Percentiles rank a stretch among this genome's conserved stretches.
These are phyloP conservation scores for Neoboletus magnificus DNA, from an alignment of 768 basidiomycete genomes.

Conservation along the genomic window DNA sequence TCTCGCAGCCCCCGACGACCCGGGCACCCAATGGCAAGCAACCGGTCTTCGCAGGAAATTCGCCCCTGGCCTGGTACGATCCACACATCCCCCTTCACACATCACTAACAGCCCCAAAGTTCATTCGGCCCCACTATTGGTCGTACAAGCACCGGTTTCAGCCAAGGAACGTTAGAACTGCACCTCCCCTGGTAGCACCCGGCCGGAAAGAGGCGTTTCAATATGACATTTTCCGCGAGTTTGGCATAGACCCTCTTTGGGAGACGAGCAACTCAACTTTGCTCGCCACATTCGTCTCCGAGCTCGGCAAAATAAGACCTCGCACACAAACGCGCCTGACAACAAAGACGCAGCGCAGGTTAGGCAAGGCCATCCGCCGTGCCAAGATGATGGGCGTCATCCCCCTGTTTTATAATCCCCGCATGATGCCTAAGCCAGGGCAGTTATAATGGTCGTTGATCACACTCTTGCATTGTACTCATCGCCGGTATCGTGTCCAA, in stretches of 20 bases:
- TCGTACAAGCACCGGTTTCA: constrained; percentile 37
- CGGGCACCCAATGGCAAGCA: constrained; percentile 18
- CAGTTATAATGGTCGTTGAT: constrained; percentile 2
- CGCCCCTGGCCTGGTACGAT: constrained; percentile 19
- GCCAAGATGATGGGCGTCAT: constrained; percentile 91
- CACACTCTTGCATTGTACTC: neutral
- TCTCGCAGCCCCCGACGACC: constrained; percentile 4
- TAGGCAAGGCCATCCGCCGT: constrained; percentile 83
- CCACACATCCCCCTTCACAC: neutral
- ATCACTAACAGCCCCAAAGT: constrained; percentile 29
- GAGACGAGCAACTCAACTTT: constrained; percentile 61
- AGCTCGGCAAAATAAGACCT: constrained; percentile 79
- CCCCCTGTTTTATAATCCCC: constrained; percentile 42
- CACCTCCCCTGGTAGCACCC: constrained; percentile 52
- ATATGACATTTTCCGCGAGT: constrained; percentile 67
- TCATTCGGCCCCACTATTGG: constrained; percentile 46
- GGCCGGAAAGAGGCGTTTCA: constrained; percentile 48
- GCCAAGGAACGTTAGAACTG: constrained; percentile 16
- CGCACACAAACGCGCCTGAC: constrained; percentile 72
- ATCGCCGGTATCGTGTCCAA: neutral
- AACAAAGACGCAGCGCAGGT: constrained; percentile 67
- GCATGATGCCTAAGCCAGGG: constrained; percentile 22
- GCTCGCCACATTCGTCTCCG: constrained; percentile 56
- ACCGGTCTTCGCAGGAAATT: constrained; percentile 29
- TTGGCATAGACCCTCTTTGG: constrained; percentile 69